These are phyloP conservation scores for Musa balbisiana DNA, from an alignment of 202 grass and related monocot genomes.

Conservation along the genomic window DNA sequence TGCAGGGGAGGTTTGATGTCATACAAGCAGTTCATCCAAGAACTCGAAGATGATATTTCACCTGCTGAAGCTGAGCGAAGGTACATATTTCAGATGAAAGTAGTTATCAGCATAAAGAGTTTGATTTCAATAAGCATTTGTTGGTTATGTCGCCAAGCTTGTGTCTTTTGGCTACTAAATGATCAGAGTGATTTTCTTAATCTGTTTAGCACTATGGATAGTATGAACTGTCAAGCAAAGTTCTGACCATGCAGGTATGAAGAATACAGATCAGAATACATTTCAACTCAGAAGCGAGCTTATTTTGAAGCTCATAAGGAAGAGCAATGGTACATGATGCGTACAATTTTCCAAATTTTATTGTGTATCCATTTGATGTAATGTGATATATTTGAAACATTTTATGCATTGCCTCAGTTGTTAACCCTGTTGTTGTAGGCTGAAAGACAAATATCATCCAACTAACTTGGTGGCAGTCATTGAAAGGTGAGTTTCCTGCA, in stretches of 20 bases:
- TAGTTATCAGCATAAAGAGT: neutral
- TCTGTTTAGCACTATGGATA: neutral
- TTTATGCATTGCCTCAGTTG: neutral
- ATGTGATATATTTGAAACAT: neutral
- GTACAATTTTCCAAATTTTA: slow-evolving; percentile 13
- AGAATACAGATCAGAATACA: slow-evolving; percentile 92
- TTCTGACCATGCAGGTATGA: slow-evolving; percentile 58
- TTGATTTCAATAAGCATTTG: neutral
- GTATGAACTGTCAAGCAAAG: neutral
- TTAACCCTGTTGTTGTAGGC: slow-evolving; percentile 42
- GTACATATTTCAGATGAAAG: slow-evolving; percentile 26
- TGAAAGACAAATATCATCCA: slow-evolving; percentile 98
- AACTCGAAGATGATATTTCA: slow-evolving; percentile 93
- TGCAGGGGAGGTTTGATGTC: slow-evolving; percentile 95
- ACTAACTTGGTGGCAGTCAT: slow-evolving; percentile 87
- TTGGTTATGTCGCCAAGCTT: neutral
- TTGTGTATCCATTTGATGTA: neutral
- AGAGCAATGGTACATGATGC: slow-evolving; percentile 63
- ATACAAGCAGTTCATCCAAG: slow-evolving; percentile 98
- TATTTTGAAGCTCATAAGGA: slow-evolving; percentile 96
- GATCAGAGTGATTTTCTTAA: neutral
- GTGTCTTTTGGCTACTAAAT: neutral
- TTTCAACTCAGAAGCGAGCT: slow-evolving; percentile 89
- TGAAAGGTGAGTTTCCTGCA: slow-evolving; percentile 47
- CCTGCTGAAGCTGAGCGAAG: slow-evolving; percentile 91